Evolutionary conservation across 129 eudicot species (phyloP).

Genomic region (Dittrichia graveolens): DNA sequence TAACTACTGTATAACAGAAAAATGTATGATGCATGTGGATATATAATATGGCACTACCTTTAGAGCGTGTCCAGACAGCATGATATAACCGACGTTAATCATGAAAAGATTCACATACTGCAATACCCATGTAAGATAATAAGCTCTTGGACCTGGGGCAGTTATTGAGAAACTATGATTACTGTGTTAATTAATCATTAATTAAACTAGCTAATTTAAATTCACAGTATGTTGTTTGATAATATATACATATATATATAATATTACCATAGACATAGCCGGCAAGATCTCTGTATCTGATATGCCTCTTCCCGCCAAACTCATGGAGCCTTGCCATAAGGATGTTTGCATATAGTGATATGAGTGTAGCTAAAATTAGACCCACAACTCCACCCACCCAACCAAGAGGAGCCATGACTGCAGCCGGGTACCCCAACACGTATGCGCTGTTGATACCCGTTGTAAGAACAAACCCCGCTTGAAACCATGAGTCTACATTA

Average conservation of each 20-base stretch:
- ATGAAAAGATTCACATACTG: conserved; percentile 90
- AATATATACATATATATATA: no score
- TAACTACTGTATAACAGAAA: no score
- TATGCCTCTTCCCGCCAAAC: conserved; percentile 87
- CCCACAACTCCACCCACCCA: conserved; percentile 92
- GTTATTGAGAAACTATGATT: no score
- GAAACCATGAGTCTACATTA: conserved; percentile 86
- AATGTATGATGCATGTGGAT: no score
- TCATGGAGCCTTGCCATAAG: conserved; percentile 88
- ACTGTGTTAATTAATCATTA: conserved; percentile 17
- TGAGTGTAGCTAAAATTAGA: conserved; percentile 56
- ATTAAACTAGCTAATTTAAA: no score
- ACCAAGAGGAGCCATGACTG: conserved; percentile 90
- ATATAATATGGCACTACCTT: conserved; percentile 46
- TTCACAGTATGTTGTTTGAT: not conserved
- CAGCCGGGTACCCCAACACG: conserved; percentile 85
- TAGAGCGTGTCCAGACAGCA: conserved; percentile 85
- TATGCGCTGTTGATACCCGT: conserved; percentile 95
- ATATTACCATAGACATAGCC: conserved; percentile 83
- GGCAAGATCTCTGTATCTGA: conserved; percentile 95
- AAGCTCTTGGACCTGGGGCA: conserved; percentile 66
- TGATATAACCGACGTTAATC: conserved; percentile 84
- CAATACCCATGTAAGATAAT: conserved; percentile 76
- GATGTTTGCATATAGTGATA: conserved; percentile 75
- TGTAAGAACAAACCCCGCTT: conserved; percentile 89